Conservation (phyloP, 2,329 filamentous ascomycete species). For the Ampelomyces quisqualis region DNA sequence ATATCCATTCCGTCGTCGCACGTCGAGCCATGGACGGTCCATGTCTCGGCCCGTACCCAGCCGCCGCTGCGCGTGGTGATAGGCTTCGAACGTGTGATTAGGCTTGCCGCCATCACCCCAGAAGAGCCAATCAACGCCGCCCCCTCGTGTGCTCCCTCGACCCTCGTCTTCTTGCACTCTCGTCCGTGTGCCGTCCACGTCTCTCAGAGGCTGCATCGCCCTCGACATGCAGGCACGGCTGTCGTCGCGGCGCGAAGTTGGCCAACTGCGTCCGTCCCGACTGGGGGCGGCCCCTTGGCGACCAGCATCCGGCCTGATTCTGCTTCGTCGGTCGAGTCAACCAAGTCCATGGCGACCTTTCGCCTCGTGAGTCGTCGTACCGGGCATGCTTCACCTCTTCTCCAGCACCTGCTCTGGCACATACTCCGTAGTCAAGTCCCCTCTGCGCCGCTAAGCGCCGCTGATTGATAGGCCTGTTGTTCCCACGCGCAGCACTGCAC, state of each 20-base stretch:
- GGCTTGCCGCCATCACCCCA: constrained; percentile 22
- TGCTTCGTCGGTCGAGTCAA: constrained; percentile 32
- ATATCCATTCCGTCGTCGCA: constrained; percentile 15
- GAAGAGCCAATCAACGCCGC: constrained; percentile 18
- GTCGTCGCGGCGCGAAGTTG: constrained; percentile 35
- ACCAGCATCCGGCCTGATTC: constrained; percentile 30
- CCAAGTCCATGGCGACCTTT: constrained; percentile 30
- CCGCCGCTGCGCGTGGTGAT: constrained; percentile 24
- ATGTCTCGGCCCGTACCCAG: constrained; percentile 30
- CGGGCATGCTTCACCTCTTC: constrained; percentile 28
- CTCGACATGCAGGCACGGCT: constrained; percentile 40
- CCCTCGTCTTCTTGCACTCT: constrained; percentile 24
- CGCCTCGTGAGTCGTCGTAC: constrained; percentile 37
- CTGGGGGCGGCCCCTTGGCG: constrained; percentile 32
- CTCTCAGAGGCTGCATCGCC: constrained; percentile 30
- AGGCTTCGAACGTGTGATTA: constrained; percentile 25
- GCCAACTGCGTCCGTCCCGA: constrained; percentile 35
- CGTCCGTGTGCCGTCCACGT: constrained; percentile 22
- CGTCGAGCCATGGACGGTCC: constrained; percentile 16
- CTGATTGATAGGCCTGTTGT: constrained; percentile 38
- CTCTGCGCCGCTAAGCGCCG: constrained; percentile 42
- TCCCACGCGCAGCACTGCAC: constrained; percentile 35
- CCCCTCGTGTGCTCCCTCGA: constrained; percentile 14
- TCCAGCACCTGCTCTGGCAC: constrained; percentile 27
- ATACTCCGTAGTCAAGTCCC: constrained; percentile 29